phyloP scores from a whole-genome alignment of 805 yeast genomes.

The Cyberlindnera petersonii region DNA sequence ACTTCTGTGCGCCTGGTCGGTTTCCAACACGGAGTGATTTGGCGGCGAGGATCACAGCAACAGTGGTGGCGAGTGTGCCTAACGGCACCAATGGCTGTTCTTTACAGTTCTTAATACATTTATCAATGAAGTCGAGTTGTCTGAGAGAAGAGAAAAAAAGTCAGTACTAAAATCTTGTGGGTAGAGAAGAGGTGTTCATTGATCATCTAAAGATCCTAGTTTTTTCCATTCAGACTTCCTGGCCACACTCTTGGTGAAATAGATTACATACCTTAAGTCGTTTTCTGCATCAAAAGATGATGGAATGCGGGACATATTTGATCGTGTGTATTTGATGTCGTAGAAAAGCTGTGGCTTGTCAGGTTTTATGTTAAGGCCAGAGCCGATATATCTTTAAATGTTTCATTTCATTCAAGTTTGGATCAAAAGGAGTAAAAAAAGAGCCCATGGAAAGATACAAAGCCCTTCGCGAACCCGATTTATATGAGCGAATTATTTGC shows the following conservation, averaged over 20 bases:
- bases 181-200: no score
- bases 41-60: slow-evolving; percentile 78
- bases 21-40: slow-evolving; percentile 71
- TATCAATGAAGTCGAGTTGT: slow-evolving; percentile 47
- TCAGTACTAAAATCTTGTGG: no score
- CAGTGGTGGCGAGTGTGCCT: slow-evolving; percentile 74
- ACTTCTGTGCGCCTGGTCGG: slow-evolving; percentile 70
- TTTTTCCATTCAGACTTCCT: not conserved
- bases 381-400: no score
- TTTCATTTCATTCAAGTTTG: no score
- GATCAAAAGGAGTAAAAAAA: no score
- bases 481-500: no score
- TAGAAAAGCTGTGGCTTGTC: no score
- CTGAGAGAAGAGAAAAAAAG: no score
- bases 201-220: not conserved
- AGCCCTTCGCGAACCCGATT: no score
- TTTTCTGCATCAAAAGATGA: slow-evolving; percentile 34
- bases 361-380: no score
- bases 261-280: slow-evolving; percentile 22
- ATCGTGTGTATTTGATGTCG: no score
- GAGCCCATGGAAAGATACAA: no score
- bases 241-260: not conserved
- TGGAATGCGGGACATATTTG: slow-evolving; percentile 30
- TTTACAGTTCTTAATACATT: slow-evolving; percentile 58
- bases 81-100: slow-evolving; percentile 89